phyloP scores from a whole-genome alignment of 768 basidiomycete genomes.

The Termitomyces titanicus region DNA sequence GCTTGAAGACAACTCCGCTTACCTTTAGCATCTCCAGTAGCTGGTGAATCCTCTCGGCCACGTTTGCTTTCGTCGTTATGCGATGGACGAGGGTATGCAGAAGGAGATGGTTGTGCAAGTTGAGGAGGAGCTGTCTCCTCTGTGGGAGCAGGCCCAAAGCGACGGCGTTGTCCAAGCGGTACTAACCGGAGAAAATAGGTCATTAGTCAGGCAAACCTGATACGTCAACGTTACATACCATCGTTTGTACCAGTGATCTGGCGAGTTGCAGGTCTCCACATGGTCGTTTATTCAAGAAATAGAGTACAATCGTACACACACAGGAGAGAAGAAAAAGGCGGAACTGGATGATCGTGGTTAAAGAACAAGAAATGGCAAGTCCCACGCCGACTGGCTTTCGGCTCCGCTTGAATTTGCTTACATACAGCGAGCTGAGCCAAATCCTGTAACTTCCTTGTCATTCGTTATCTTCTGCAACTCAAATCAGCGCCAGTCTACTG shows the following conservation, averaged over 20 bases:
- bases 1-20: slow-evolving; percentile 39
- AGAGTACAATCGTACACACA: slow-evolving; percentile 17
- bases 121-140: slow-evolving; percentile 83
- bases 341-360: slow-evolving; percentile 27
- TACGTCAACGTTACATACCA: slow-evolving; percentile 44
- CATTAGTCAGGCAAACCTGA: slow-evolving; percentile 12
- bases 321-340: slow-evolving; percentile 15
- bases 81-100: slow-evolving; percentile 72
- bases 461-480: neutral
- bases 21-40: slow-evolving; percentile 66
- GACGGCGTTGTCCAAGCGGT: slow-evolving; percentile 83
- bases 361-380: slow-evolving; percentile 21
- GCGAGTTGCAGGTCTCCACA: slow-evolving; percentile 89
- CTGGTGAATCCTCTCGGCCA: slow-evolving; percentile 66
- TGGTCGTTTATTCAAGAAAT: slow-evolving; percentile 41
- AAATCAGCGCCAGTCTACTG: neutral
- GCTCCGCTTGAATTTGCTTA: slow-evolving; percentile 33
- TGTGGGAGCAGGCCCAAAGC: slow-evolving; percentile 84
- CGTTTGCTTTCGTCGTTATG: slow-evolving; percentile 55
- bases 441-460: neutral
- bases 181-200: slow-evolving; percentile 35
- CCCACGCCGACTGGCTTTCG: slow-evolving; percentile 19
- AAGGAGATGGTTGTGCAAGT: slow-evolving; percentile 83
- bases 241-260: slow-evolving; percentile 94
- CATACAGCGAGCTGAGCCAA: slow-evolving; percentile 1